Evolutionary conservation across 805 yeast species (phyloP).

Genomic region (Teunomyces atbi): DNA sequence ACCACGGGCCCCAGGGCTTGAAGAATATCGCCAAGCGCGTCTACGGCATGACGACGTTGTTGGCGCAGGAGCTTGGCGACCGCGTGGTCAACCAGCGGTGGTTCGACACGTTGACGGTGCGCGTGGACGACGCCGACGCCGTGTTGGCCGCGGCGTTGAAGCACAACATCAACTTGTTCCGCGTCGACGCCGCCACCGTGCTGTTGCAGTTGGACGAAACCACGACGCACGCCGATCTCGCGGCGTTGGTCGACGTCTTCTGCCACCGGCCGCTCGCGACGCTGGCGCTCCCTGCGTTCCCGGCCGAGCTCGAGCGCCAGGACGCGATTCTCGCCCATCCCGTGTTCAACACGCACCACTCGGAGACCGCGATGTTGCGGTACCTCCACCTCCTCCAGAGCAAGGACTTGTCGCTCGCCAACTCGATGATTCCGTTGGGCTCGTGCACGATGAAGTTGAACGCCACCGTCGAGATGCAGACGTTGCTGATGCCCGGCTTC

Average conservation of each 20-base stretch:
- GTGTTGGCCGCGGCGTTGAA: constrained; percentile 59
- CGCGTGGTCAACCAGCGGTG: constrained; percentile 55
- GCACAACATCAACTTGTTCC: constrained; percentile 74
- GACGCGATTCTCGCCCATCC: constrained; percentile 64
- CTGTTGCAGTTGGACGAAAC: constrained; percentile 93
- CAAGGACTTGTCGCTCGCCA: constrained; percentile 89
- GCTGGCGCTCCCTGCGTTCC: constrained; percentile 51
- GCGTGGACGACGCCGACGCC: constrained; percentile 51
- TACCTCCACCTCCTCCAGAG: constrained; percentile 80
- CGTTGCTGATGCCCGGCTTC: constrained; percentile 94
- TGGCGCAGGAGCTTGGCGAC: constrained; percentile 55
- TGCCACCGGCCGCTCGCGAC: constrained; percentile 33
- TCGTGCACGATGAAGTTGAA: constrained; percentile 98
- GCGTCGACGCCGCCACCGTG: constrained; percentile 57
- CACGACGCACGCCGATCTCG: constrained; percentile 60
- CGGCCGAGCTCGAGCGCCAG: constrained; percentile 49
- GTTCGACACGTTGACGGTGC: constrained; percentile 85
- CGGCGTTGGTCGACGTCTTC: constrained; percentile 58
- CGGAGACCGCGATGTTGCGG: constrained; percentile 93
- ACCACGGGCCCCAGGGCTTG: constrained; percentile 91
- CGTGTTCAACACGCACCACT: constrained; percentile 84
- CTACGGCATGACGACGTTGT: constrained; percentile 66
- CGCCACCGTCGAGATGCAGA: constrained; percentile 92
- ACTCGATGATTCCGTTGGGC: constrained; percentile 96
- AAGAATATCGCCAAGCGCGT: constrained; percentile 74